Base-by-base conservation (phyloP, 208 protist genomes). In the Trypanosoma scelopori region DNA sequence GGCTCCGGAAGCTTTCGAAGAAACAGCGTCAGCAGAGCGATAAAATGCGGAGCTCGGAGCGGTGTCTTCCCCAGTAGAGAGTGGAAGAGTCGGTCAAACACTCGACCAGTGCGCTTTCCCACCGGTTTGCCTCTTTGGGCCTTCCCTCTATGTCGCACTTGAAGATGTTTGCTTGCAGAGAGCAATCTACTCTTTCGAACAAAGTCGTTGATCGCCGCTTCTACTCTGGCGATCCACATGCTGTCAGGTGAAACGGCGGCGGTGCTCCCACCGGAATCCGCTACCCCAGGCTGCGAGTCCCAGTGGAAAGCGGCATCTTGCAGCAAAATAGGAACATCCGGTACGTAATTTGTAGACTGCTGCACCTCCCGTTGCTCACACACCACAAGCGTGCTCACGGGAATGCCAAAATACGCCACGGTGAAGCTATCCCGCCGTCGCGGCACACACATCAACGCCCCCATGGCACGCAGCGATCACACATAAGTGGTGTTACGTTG, bases 221-320 rank as follows among this genome's bases (percentile, higher is more conserved):
- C 67, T 0, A 58, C 67, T 5, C 20, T 3, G 18, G 45, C 60
- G 18, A 65, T 52, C 74, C 66, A 74, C 2, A 62, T 53, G 52
- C 50, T 55, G 35, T 65, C 53, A 5, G 66, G 51, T 28, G 61
- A 70, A 28, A 46, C 41, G 20, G 58, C 52, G 46, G 41, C 35
- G 18, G 12, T 27, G 3, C 12, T 27, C 15, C 23, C 43, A 37
- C 15, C 48, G 1, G 15, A 52, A 25, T 7, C 27, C 6, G 23
- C 25, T 11, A 2, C 46, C 6, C 37, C 35, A 22, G 22, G 11
- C n/a, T 59, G 55, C 30, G 62, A 56, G 27, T 64, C 56, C 78
- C 82, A 89, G 37, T 55, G 60, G 35, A 64, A 75, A 6, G 69
- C 76, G 1, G 85, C 45, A 27, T 89, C 82, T 28, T 89, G 82